A percentile compares a stretch with the other conserved stretches of the same genome.
Conservation (phyloP, 2,329 filamentous ascomycete genomes). For the Colletotrichum liaoningense region DNA sequence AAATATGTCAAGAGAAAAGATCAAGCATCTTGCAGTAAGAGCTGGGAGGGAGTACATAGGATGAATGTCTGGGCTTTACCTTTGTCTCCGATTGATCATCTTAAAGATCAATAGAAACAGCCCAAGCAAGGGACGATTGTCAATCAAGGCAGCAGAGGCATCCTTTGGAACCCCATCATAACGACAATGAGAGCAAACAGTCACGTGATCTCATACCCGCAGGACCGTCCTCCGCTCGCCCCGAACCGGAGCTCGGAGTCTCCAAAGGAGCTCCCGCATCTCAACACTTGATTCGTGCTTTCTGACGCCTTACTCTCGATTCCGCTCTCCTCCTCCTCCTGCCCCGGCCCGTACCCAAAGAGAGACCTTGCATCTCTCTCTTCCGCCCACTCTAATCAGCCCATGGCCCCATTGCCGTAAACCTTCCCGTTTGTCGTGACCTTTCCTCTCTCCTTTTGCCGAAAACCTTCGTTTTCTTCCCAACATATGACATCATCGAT, state of each 20-base stretch:
- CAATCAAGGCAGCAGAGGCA: no score
- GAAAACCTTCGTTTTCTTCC: not conserved
- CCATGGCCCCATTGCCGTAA: not conserved
- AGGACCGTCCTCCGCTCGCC: not conserved
- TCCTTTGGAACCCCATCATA: no score
- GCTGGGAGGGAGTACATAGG: no score
- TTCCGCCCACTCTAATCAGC: not conserved
- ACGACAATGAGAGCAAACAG: not conserved
- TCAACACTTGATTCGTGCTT: constrained; percentile 23
- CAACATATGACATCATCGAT: constrained; percentile 13
- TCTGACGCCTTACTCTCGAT: not conserved
- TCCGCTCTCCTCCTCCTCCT: not conserved
- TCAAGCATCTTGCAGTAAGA: no score
- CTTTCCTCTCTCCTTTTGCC: not conserved
- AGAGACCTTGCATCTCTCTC: not conserved
- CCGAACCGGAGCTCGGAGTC: not conserved
- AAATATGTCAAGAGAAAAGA: no score
- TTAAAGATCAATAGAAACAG: no score
- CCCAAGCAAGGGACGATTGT: no score
- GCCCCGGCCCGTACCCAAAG: not conserved
- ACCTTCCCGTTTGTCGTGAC: not conserved
- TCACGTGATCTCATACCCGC: not conserved
- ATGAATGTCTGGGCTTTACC: no score
- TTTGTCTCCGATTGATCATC: no score
- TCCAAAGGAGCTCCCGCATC: constrained; percentile 3